Evolutionary conservation across 2,329 filamentous ascomycete genomes (phyloP).

Genomic region (Pochonia chlamydosporia): DNA sequence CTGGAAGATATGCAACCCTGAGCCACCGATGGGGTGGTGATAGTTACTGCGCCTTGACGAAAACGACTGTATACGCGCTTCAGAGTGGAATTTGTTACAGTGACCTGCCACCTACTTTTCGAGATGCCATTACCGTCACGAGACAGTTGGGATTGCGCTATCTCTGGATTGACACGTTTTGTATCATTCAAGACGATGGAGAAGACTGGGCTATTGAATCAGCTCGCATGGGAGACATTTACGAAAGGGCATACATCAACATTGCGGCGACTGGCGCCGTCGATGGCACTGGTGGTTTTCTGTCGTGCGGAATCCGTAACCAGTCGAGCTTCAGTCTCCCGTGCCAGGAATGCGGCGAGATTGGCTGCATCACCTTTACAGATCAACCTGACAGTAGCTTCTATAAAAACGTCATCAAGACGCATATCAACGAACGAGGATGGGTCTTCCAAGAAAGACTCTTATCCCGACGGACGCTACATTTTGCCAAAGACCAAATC

Average conservation of each 20-base stretch:
- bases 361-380: background rate
- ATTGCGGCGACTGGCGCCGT: background rate
- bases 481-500: conserved; percentile 4
- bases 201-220: conserved; percentile 13
- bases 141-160: conserved; percentile 12
- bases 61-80: background rate
- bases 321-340: background rate
- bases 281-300: background rate
- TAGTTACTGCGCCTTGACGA: background rate
- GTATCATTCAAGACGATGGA: conserved; percentile 17
- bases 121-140: conserved; percentile 12
- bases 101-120: background rate
- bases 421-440: conserved; percentile 1
- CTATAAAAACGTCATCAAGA: background rate
- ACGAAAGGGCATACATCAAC: conserved; percentile 8
- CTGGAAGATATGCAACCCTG: background rate
- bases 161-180: conserved; percentile 20
- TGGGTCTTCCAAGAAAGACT: conserved; percentile 11
- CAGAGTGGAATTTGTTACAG: background rate
- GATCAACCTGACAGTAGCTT: background rate
- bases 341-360: background rate
- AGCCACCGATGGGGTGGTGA: background rate
- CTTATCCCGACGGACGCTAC: conserved; percentile 6
- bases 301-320: background rate
- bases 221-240: conserved; percentile 12